phyloP scores from a whole-genome alignment of 176 grass and related monocot genomes.

The Avena atlantica region DNA sequence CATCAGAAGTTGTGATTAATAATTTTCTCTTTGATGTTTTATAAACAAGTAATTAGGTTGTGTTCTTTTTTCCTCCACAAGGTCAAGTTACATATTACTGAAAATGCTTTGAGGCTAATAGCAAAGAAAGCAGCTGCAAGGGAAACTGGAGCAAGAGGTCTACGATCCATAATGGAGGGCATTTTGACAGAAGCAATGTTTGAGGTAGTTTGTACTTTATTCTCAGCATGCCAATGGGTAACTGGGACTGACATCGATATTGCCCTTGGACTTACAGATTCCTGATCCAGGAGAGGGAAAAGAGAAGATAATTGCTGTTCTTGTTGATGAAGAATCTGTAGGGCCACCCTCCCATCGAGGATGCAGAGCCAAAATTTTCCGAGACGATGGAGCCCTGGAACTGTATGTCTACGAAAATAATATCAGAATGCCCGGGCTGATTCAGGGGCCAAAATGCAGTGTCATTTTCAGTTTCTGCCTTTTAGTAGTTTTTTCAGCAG shows the following conservation, averaged over 20 bases:
- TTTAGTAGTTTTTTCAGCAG: slow-evolving; percentile 41
- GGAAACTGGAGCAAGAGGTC: slow-evolving; percentile 54
- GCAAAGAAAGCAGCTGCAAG: slow-evolving; percentile 55
- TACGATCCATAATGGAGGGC: slow-evolving; percentile 61
- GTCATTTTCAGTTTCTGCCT: slow-evolving; percentile 40
- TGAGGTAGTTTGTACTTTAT: slow-evolving; percentile 51
- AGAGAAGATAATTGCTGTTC: slow-evolving; percentile 68
- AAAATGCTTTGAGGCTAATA: slow-evolving; percentile 57
- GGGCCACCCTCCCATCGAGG: slow-evolving; percentile 41
- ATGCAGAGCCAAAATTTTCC: slow-evolving; percentile 64
- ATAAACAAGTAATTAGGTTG: slow-evolving; percentile 1
- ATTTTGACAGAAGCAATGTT: slow-evolving; percentile 80
- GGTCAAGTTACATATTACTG: slow-evolving; percentile 69
- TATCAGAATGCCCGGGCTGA: slow-evolving; percentile 35
- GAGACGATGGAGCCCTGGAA: slow-evolving; percentile 58
- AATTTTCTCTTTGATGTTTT: background rate
- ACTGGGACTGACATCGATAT: background rate
- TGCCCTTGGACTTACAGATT: slow-evolving; percentile 44
- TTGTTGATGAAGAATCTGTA: slow-evolving; percentile 74
- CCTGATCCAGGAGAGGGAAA: slow-evolving; percentile 54
- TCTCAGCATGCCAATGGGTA: background rate
- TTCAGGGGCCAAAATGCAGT: slow-evolving; percentile 10
- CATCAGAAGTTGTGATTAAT: background rate
- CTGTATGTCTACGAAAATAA: slow-evolving; percentile 54
- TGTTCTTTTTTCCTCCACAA: slow-evolving; percentile 29